Conservation (phyloP, 768 basidiomycete genomes). For the Leccinum subtestaceum region DNA sequence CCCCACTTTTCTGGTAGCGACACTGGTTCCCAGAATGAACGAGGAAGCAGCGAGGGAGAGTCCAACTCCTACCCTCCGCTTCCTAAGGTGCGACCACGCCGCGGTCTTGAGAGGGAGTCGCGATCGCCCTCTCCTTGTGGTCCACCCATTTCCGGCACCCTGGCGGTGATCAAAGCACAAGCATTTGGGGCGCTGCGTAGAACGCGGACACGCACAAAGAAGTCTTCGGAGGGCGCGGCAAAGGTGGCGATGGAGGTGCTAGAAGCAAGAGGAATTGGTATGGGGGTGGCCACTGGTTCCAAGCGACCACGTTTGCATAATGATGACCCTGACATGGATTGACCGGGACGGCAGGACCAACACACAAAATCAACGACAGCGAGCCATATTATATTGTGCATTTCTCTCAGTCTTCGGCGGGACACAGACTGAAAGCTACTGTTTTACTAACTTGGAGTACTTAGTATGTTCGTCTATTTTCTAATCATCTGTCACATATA, state of each 20-base stretch:
- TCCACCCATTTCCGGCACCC: constrained; percentile 67
- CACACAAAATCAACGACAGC: constrained; percentile 18
- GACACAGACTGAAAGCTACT: constrained; percentile 26
- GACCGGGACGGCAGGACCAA: constrained; percentile 12
- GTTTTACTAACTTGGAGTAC: constrained; percentile 30
- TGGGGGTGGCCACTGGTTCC: constrained; percentile 40
- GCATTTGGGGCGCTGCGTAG: constrained; percentile 83
- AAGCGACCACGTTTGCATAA: constrained; percentile 47
- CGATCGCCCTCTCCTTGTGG: constrained; percentile 46
- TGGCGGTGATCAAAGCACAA: constrained; percentile 89
- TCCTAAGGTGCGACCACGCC: constrained; percentile 48
- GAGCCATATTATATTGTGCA: constrained; percentile 30
- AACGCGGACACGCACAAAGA: constrained; percentile 72
- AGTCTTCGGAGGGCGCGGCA: constrained; percentile 66
- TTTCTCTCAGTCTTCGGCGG: constrained; percentile 22
- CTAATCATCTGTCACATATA: constrained; percentile 34
- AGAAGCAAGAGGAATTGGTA: constrained; percentile 70
- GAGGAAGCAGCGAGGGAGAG: constrained; percentile 57
- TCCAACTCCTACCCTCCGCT: constrained; percentile 39
- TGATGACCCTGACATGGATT: constrained; percentile 49
- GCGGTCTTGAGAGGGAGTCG: constrained; percentile 44
- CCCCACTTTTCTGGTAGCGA: constrained; percentile 52
- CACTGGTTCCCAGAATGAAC: constrained; percentile 49
- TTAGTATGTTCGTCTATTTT: constrained; percentile 31
- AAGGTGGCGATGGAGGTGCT: constrained; percentile 79